These are phyloP conservation scores for Lobulomyces angularis DNA, from an alignment of 192 early-diverging fungal genomes.

Conservation along the genomic window DNA sequence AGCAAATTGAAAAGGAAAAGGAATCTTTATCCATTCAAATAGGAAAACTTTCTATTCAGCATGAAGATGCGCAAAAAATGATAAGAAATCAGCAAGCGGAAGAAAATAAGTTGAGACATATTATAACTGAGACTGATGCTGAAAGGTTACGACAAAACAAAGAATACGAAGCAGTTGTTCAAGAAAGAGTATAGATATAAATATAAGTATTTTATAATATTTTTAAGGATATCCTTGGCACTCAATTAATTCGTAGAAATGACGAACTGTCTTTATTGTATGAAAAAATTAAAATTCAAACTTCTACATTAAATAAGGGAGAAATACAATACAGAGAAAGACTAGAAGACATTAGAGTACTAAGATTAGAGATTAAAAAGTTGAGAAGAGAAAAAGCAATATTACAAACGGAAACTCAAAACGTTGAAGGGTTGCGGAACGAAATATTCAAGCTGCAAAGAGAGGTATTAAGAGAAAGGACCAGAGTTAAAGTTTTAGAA, in stretches of 20 bases:
- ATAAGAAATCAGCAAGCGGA: constrained; percentile 45
- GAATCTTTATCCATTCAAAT: constrained; percentile 36
- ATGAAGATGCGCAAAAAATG: constrained; percentile 31
- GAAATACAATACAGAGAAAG: constrained; percentile 50
- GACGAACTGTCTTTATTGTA: constrained; percentile 48
- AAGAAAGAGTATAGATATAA: constrained; percentile 30
- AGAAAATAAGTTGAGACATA: constrained; percentile 45
- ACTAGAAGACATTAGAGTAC: constrained; percentile 48
- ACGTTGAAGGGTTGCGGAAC: constrained; percentile 34
- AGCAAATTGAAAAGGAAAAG: constrained; percentile 51
- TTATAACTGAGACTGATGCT: constrained; percentile 38
- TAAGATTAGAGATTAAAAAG: constrained; percentile 47
- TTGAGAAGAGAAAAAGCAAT: constrained; percentile 44
- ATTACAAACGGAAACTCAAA: constrained; percentile 43
- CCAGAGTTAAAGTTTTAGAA: constrained; percentile 47
- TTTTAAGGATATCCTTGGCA: constrained; percentile 42
- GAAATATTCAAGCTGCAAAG: constrained; percentile 45
- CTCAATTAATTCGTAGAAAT: constrained; percentile 43
- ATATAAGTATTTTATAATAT: not conserved
- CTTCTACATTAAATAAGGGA: constrained; percentile 46
- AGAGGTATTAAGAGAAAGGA: constrained; percentile 42
- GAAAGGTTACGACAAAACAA: constrained; percentile 42
- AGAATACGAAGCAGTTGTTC: constrained; percentile 40
- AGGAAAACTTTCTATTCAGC: constrained; percentile 38
- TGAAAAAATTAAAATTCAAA: constrained; percentile 53